Evolutionary conservation across 495 filamentous ascomycete species (phyloP), one percentile per base, ranked within the genome.

Genomic region (Aspergillus conjunctus): DNA sequence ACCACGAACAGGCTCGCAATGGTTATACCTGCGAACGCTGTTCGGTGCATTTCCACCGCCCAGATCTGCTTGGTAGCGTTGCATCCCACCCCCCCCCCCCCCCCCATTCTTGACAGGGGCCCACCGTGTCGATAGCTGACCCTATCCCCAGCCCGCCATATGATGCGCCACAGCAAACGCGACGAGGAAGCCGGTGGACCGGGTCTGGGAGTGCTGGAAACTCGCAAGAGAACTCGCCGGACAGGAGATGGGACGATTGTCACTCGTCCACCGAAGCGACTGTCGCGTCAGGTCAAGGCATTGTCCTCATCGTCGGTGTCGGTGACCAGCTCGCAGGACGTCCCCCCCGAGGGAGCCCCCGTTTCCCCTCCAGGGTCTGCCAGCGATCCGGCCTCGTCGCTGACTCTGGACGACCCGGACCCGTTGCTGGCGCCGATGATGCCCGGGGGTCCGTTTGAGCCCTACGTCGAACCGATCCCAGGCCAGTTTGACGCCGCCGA

Each of bases 111-210:
- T 17, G 32, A 18, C 17, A 7, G 2, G 2, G 26, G 26, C 26
- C 20, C 32, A 11, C 51, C 48, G 26, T 5, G 26, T n/a, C 26
- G 26, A 26, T 26, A 2, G 26, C 26, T 26, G 26, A 26, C 14
- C 11, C 12, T 20, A 7, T 17, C 8, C 17, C 8, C n/a, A 85
- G 84, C 82, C 33, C 74, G 85, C 59, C 85, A 87, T 62, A 82
- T 86, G 75, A 70, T 73, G 43, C 81, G 85, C 7, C 85, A 87
- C 65, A 74, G 74, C 34, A 81, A 85, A 68, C 84, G 83, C 58
- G 85, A 87, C 62, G 79, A 79, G 52, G 82, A 85, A 68, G 83
- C 83, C 21, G 85, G 84, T 0, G 85, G 84, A 1, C 78, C 80
- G 49, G 85, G 85, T 0, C 67, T 77, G 48, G 85, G 85, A 0